phyloP scores from a whole-genome alignment of 163 green algal species.

The Coccomyxa subellipsoidea region DNA sequence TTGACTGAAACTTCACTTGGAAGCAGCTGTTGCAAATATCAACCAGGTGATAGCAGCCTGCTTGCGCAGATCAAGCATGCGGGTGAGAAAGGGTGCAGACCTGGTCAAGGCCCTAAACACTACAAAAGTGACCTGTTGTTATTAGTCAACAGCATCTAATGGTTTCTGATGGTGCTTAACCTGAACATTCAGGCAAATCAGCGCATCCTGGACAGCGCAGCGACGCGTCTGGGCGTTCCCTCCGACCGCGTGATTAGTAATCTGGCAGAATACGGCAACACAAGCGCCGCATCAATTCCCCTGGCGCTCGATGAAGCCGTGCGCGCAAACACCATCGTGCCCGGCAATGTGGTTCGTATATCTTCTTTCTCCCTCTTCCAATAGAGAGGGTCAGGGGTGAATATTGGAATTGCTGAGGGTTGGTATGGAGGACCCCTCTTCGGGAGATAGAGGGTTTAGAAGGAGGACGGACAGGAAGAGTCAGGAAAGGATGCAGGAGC shows the following conservation, averaged over 20 bases:
- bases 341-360: constrained; percentile 60
- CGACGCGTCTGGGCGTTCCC: constrained; percentile 51
- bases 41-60: too few species aligned
- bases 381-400: neutral
- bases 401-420: neutral
- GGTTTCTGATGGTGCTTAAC: too few species aligned
- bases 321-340: constrained; percentile 70
- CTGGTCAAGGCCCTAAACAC: too few species aligned
- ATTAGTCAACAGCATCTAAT: too few species aligned
- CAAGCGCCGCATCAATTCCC: constrained; percentile 91
- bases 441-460: too few species aligned
- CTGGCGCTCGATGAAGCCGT: constrained; percentile 95
- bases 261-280: constrained; percentile 97
- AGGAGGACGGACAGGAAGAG: neutral
- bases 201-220: constrained; percentile 90
- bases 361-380: neutral
- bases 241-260: constrained; percentile 86
- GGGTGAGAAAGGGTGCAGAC: too few species aligned
- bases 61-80: too few species aligned
- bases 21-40: too few species aligned
- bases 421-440: too few species aligned
- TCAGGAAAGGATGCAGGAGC: constrained; percentile 2
- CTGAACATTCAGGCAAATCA: too few species aligned
- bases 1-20: too few species aligned
- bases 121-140: too few species aligned